Conservation (phyloP, 257 asterid species). For the Solanum stenotomum region DNA sequence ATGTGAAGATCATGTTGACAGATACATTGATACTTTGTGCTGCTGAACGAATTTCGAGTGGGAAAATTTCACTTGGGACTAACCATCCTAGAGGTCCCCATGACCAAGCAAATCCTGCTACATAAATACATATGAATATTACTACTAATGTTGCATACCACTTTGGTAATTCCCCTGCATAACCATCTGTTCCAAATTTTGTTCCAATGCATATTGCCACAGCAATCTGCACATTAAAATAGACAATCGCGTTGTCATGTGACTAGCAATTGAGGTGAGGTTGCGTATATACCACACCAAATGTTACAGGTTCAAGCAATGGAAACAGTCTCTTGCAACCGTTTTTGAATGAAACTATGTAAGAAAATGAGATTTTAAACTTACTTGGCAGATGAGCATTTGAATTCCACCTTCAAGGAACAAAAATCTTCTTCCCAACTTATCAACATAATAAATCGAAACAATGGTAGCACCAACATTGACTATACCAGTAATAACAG, state of each 20-base stretch:
- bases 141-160: slow-evolving; percentile 73
- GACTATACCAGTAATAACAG: slow-evolving; percentile 39
- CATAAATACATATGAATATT: slow-evolving; percentile 56
- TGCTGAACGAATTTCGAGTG: slow-evolving; percentile 70
- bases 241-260: background rate
- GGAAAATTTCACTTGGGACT: slow-evolving; percentile 83
- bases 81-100: slow-evolving; percentile 94
- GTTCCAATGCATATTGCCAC: slow-evolving; percentile 51
- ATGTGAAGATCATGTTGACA: slow-evolving; percentile 71
- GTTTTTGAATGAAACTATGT: background rate
- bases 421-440: slow-evolving; percentile 64
- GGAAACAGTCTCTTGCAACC: background rate
- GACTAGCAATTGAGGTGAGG: background rate
- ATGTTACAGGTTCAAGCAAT: background rate
- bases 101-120: slow-evolving; percentile 77
- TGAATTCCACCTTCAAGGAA: slow-evolving; percentile 64
- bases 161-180: slow-evolving; percentile 34
- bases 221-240: slow-evolving; percentile 19
- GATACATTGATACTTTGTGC: slow-evolving; percentile 71
- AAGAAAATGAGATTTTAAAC: background rate
- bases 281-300: background rate
- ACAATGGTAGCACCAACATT: slow-evolving; percentile 44
- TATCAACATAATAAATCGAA: slow-evolving; percentile 65
- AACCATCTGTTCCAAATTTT: slow-evolving; percentile 56
- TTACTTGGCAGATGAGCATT: slow-evolving; percentile 70